phyloP scores from a whole-genome alignment of 306 rosid genomes.

The Coriaria nepalensis region DNA sequence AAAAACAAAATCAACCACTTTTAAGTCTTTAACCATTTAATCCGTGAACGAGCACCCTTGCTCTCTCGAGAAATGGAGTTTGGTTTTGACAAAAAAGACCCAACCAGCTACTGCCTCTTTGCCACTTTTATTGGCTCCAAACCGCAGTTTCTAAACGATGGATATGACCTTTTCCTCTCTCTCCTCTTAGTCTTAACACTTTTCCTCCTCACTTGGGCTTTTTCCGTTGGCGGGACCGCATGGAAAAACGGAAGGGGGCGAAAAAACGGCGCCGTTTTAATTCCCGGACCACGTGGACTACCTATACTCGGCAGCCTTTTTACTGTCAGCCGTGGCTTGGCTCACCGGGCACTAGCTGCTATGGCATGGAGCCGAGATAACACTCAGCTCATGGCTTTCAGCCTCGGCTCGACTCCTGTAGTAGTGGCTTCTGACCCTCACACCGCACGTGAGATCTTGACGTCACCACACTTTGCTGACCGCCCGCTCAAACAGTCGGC shows the following conservation, averaged over 20 bases:
- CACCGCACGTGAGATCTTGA: conserved; percentile 31
- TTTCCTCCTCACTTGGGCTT: conserved; percentile 24
- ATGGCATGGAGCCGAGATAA: conserved; percentile 18
- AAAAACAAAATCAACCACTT: too few relatives aligned
- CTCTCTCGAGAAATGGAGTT: too few relatives aligned
- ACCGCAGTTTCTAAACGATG: too few relatives aligned
- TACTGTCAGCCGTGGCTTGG: conserved; percentile 26
- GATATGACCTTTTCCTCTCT: conserved; percentile 11
- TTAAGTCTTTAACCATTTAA: too few relatives aligned
- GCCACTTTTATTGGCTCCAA: too few relatives aligned
- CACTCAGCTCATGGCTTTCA: conserved; percentile 37
- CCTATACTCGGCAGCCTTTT: conserved; percentile 35
- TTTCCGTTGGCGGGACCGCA: conserved; percentile 31
- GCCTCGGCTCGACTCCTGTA: conserved; percentile 39
- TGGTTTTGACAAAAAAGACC: too few relatives aligned
- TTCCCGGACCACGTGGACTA: conserved; percentile 28
- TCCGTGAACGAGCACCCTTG: too few relatives aligned
- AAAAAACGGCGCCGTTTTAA: conserved; percentile 16
- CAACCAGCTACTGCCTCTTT: too few relatives aligned
- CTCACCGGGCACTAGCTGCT: conserved; percentile 35
- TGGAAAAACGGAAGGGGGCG: conserved; percentile 33
- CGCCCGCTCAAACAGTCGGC: conserved; percentile 47
- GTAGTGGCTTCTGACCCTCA: conserved; percentile 34
- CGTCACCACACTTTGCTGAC: conserved; percentile 37
- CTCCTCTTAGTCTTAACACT: conserved; percentile 1